These are phyloP conservation scores for Dryas alaskensis DNA, from an alignment of 306 rosid species.

Conservation along the genomic window DNA sequence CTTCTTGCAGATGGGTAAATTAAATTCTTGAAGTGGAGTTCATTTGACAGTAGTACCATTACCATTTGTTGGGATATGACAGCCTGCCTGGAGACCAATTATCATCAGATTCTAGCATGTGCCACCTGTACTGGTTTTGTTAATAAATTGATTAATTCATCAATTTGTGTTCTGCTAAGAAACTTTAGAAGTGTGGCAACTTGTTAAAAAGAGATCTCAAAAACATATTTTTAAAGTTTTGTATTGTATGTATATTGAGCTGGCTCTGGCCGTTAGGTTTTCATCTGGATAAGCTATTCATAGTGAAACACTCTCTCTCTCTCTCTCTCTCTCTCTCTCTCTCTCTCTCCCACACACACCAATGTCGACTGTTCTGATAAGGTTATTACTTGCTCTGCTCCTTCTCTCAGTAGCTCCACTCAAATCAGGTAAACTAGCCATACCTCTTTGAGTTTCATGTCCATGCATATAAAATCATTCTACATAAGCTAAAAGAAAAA, in stretches of 20 bases:
- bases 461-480: neutral
- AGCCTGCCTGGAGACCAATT: neutral
- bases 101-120: too few relatives aligned
- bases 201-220: neutral
- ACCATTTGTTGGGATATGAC: neutral
- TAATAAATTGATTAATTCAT: neutral
- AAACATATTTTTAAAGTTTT: too few relatives aligned
- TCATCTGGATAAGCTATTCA: neutral
- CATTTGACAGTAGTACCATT: neutral
- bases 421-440: constrained; percentile 45
- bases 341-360: constrained; percentile 25
- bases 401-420: constrained; percentile 40
- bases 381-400: constrained; percentile 43
- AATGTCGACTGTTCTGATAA: constrained; percentile 40
- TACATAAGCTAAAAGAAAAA: neutral
- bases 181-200: constrained; percentile 8
- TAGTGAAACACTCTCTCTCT: neutral
- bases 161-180: neutral
- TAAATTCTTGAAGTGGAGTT: neutral
- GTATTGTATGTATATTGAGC: neutral
- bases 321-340: constrained; percentile 13
- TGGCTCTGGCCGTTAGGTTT: neutral
- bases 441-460: constrained; percentile 10
- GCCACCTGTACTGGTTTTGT: neutral
- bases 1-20: neutral